A percentile compares a stretch with the other conserved stretches of the same genome.
phyloP scores from a whole-genome alignment of 371 early-diverging fungal genomes.

The Mucor saturninus region DNA sequence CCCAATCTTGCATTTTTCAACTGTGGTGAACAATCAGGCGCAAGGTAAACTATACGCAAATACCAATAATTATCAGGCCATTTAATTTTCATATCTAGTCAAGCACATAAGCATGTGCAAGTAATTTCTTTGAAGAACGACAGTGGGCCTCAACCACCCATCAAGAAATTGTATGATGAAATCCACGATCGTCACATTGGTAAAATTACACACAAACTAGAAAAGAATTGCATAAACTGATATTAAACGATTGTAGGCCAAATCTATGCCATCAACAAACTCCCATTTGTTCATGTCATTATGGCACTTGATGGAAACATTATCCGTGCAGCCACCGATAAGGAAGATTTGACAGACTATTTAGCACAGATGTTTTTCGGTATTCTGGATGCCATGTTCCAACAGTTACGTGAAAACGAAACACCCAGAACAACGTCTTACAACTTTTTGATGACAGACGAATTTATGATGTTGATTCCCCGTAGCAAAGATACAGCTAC shows the following conservation, averaged over 20 bases:
- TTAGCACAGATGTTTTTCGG: constrained; percentile 56
- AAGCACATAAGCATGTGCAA: constrained; percentile 79
- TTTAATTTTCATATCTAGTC: constrained; percentile 31
- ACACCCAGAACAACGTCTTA: constrained; percentile 46
- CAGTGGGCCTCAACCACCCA: constrained; percentile 53
- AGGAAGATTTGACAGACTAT: constrained; percentile 43
- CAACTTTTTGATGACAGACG: constrained; percentile 69
- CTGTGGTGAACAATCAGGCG: constrained; percentile 74
- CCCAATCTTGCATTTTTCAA: constrained; percentile 72
- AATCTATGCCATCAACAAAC: constrained; percentile 46
- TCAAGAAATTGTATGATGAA: constrained; percentile 48
- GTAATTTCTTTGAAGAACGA: constrained; percentile 56
- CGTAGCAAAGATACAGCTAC: constrained; percentile 53
- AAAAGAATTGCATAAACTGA: neutral
- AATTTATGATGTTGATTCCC: constrained; percentile 79
- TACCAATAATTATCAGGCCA: neutral
- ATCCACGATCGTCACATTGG: constrained; percentile 50
- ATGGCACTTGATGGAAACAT: constrained; percentile 43
- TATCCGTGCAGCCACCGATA: constrained; percentile 23
- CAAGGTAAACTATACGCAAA: constrained; percentile 52
- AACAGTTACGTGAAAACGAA: constrained; percentile 48
- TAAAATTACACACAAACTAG: neutral
- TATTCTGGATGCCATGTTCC: constrained; percentile 54
- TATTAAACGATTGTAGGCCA: constrained; percentile 22
- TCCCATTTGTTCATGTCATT: constrained; percentile 55